Conservation (phyloP, 2,329 filamentous ascomycete species). For the Lasiodiplodia hormozganensis region DNA sequence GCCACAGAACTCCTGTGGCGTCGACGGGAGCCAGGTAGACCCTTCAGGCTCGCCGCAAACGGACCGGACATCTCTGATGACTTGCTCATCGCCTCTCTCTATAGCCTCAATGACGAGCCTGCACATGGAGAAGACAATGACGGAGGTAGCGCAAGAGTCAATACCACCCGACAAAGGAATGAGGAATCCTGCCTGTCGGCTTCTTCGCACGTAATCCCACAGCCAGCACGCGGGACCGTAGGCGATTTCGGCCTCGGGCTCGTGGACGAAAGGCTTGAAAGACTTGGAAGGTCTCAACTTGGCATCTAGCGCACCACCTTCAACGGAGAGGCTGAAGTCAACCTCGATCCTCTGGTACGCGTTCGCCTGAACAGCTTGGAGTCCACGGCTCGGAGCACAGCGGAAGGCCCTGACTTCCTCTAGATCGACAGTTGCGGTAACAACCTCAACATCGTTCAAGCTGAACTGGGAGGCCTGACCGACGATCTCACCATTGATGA, state of each 20-base stretch:
- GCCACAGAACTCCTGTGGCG: slow-evolving; percentile 66
- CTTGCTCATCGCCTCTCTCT: slow-evolving; percentile 58
- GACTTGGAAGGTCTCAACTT: slow-evolving; percentile 53
- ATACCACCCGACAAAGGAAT: slow-evolving; percentile 67
- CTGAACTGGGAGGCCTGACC: slow-evolving; percentile 72
- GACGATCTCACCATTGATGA: slow-evolving; percentile 67
- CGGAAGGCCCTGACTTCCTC: slow-evolving; percentile 73
- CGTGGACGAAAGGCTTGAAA: slow-evolving; percentile 61
- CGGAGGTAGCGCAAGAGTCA: slow-evolving; percentile 64
- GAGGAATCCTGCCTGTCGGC: slow-evolving; percentile 61
- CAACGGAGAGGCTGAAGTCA: slow-evolving; percentile 53
- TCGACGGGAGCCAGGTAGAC: slow-evolving; percentile 60
- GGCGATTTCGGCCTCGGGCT: slow-evolving; percentile 69
- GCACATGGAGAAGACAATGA: slow-evolving; percentile 61
- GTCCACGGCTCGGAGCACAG: slow-evolving; percentile 60
- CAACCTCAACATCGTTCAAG: slow-evolving; percentile 61
- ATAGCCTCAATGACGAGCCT: slow-evolving; percentile 62
- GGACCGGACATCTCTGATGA: slow-evolving; percentile 60
- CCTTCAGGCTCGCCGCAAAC: slow-evolving; percentile 59
- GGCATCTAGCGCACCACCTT: slow-evolving; percentile 53
- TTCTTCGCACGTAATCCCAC: slow-evolving; percentile 68
- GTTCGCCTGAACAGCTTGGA: slow-evolving; percentile 62
- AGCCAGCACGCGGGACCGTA: slow-evolving; percentile 70
- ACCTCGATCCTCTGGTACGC: slow-evolving; percentile 56
- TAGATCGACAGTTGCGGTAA: slow-evolving; percentile 64